phyloP scores from a whole-genome alignment of 257 asterid species.

The Solanum chmielewskii region DNA sequence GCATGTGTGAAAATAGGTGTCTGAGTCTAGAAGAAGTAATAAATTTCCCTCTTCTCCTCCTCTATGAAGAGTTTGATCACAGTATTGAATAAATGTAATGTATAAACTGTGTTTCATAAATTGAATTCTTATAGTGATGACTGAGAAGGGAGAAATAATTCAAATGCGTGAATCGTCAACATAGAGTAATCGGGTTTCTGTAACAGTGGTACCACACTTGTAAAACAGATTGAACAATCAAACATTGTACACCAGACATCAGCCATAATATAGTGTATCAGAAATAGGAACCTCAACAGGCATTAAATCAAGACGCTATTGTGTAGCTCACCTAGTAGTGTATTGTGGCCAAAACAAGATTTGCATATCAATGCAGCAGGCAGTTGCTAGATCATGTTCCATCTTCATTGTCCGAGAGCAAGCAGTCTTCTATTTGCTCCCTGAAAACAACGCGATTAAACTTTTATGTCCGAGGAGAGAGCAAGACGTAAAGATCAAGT shows the following conservation, averaged over 20 bases:
- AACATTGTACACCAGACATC: not conserved
- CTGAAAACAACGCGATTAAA: constrained; percentile 11
- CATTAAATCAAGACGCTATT: not conserved
- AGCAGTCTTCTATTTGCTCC: constrained; percentile 65
- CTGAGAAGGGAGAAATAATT: not conserved
- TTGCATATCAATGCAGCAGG: not conserved
- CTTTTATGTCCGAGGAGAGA: not conserved
- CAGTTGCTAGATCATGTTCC: constrained; percentile 18
- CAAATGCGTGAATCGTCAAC: not conserved
- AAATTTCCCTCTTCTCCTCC: not conserved
- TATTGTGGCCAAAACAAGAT: not conserved
- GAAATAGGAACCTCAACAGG: not conserved
- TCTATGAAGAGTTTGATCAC: not conserved
- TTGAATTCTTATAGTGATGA: not conserved
- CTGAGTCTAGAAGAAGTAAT: not conserved
- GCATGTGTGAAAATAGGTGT: not conserved
- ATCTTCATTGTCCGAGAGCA: constrained; percentile 59
- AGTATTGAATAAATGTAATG: not conserved
- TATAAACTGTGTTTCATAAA: not conserved
- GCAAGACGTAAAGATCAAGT: not conserved
- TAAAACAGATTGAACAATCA: not conserved
- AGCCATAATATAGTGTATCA: not conserved
- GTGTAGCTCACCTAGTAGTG: not conserved
- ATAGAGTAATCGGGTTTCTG: not conserved
- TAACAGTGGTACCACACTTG: not conserved